These are phyloP conservation scores for Saccharomycopsis sp. DNA, from an alignment of 805 yeast species.

Conservation along the genomic window DNA sequence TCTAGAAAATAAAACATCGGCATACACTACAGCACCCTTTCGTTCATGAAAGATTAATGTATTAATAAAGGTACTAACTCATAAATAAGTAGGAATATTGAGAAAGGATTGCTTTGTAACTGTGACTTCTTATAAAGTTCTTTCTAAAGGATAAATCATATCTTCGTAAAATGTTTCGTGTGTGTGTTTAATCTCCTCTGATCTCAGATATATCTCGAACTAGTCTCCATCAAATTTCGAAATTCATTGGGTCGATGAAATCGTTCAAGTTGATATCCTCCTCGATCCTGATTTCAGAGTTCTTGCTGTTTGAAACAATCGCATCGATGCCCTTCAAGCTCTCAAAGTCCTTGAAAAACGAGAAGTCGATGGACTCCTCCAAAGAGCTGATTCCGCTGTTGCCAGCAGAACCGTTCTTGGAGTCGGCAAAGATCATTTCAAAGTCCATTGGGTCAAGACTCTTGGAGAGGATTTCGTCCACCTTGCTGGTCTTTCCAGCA, in stretches of 20 bases:
- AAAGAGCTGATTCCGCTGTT: constrained; percentile 1
- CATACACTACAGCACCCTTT: no score
- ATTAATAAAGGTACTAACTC: background rate
- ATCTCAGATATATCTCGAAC: no score
- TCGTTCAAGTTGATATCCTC: background rate
- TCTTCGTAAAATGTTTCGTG: background rate
- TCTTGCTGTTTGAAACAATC: background rate
- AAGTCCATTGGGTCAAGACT: background rate
- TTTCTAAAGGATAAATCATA: background rate
- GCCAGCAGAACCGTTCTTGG: background rate
- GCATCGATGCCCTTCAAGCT: background rate
- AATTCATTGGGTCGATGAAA: background rate
- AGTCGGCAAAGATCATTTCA: background rate
- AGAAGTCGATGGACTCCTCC: background rate
- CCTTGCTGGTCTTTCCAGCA: background rate
- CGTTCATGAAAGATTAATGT: background rate
- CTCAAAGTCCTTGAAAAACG: background rate
- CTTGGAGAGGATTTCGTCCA: background rate
- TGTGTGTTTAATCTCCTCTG: background rate
- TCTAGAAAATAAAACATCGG: no score
- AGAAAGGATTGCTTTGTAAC: background rate
- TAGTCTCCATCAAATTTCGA: background rate
- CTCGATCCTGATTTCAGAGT: background rate
- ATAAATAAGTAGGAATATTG: background rate
- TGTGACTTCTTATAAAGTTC: background rate